These are phyloP conservation scores for Wallacemonas sp. DNA, from an alignment of 208 protist genomes.

Conservation along the genomic window DNA sequence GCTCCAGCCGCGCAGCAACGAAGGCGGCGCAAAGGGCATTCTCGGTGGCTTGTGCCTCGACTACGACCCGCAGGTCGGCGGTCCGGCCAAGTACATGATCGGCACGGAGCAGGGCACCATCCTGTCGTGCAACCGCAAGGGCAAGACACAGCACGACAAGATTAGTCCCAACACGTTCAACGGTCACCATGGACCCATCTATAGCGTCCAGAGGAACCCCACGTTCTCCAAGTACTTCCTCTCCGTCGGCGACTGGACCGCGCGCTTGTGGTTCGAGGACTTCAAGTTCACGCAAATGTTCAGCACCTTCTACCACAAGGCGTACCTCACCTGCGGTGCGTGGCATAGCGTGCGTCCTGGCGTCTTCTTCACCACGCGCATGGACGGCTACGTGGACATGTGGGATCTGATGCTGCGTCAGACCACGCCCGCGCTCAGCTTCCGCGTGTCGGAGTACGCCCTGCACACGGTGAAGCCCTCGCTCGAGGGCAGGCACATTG, in stretches of 20 bases:
- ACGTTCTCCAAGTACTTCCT: slow-evolving; percentile 97
- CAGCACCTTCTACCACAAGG: slow-evolving; percentile 95
- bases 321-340: slow-evolving; percentile 93
- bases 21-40: slow-evolving; percentile 85
- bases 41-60: slow-evolving; percentile 94
- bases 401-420: slow-evolving; percentile 97
- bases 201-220: slow-evolving; percentile 94
- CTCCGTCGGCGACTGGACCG: slow-evolving; percentile 96
- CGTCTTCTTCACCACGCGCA: slow-evolving; percentile 96
- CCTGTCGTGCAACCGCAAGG: slow-evolving; percentile 95
- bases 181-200: slow-evolving; percentile 96
- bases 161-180: slow-evolving; percentile 94
- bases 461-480: slow-evolving; percentile 87
- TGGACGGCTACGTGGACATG: slow-evolving; percentile 96
- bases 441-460: slow-evolving; percentile 92
- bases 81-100: slow-evolving; percentile 97
- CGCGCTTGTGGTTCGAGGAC: slow-evolving; percentile 96
- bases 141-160: slow-evolving; percentile 93
- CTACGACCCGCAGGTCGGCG: slow-evolving; percentile 94
- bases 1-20: slow-evolving; percentile 90
- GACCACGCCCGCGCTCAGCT: slow-evolving; percentile 88
- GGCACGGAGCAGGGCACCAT: slow-evolving; percentile 96
- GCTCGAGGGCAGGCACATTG: slow-evolving; percentile 82
- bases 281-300: slow-evolving; percentile 95
- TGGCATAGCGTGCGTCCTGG: slow-evolving; percentile 94